Evolutionary conservation across 208 protist species (phyloP), one percentile per base, ranked within the genome.

Genomic region (Blastocrithidia nonstop): DNA sequence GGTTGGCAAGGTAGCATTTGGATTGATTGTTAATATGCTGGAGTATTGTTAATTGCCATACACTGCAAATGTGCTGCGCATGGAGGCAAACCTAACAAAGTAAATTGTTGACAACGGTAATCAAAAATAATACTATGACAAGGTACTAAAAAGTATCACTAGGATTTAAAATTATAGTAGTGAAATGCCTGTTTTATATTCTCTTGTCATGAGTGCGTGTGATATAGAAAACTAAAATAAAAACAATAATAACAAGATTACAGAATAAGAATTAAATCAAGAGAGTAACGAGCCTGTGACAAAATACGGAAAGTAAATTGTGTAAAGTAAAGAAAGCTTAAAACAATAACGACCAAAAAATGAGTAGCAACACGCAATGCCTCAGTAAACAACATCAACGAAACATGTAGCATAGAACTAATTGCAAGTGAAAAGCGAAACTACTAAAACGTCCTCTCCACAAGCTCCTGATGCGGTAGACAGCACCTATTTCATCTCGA

Each of bases 401-500:
- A n/a, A 35, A 11, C 11, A n/a, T n/a, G 11, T 35, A 35, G 29
- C 21, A 7, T 41, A 57, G 28, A 40, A 57, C 32, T 29, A 50
- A 11, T 24, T 50, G 24, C 28, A 33, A 13, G 45, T 57, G 22
- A 39, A 44, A 45, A 22, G 26, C 47, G 20, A 9, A 44, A 7
- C 40, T 21, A 17, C 25, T 23, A 7, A 39, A 13, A 19, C 11
- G 32, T 32, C 37, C 13, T 23, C 42, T 20, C 46, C 6, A 38
- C n/a, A n/a, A n/a, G n/a, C n/a, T n/a, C n/a, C n/a, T 22, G 49
- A 58, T 8, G 57, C 49, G 45, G 74, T 84, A 53, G 75, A 92
- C 60, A 79, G 47, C 4, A 92, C 74, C 20, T 92, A 87, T 57
- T 80, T 69, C 64, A 81, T 92, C 45, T 83, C 72, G 26, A 76